Base-by-base conservation (phyloP, 2,329 filamentous ascomycete genomes). In the Ophiocordyceps sinensis region DNA sequence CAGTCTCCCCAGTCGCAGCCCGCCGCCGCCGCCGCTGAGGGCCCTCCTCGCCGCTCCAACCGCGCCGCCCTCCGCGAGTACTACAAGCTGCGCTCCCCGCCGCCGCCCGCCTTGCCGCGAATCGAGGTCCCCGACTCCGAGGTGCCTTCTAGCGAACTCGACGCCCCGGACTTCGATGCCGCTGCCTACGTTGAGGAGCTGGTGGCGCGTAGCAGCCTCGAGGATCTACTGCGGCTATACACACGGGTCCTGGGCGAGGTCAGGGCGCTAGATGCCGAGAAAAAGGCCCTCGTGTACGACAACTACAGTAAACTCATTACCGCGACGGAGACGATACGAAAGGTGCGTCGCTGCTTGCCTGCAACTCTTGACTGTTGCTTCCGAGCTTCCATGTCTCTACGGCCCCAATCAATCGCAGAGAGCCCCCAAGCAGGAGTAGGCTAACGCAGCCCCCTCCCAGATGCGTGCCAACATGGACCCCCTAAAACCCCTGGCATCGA, bases 301-400 rank as follows among this genome's bases (percentile, higher is more conserved):
- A 98, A 98, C 58, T 98, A 96, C 61, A 91, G 83, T 51, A 96
- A 96, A 64, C 65, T 98, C 49, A 95, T 98, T 49, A 77, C 82
- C n/a, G 91, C 91, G 1, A 95, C 93, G 11, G 89, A 94, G 61
- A 96, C 89, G 3, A 98, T 98, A 53, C 75, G 84, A 39, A 86
- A 85, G 64, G 75, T 77, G 50, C 11, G 31, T 28, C 8, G 28
- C 23, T 10, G 15, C n/a, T n/a, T 26, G 23, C 5, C 5, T 11
- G 10, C 28, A 30, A 3, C 9, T 35, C 32, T 35, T 8, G 4
- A 12, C 5, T 13, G 11, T 29, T 35, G 35, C 17, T 34, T 14
- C 19, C 5, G 12, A 13, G 21, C 1, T 14, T 14, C 10, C 37
- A 14, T 14, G 26, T 21, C 15, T 8, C 11, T n/a, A 13, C 8